A percentile compares a stretch with the other conserved stretches of the same genome.
These are phyloP conservation scores for Hanseniaspora meyeri DNA, from an alignment of 805 yeast genomes.

Conservation along the genomic window DNA sequence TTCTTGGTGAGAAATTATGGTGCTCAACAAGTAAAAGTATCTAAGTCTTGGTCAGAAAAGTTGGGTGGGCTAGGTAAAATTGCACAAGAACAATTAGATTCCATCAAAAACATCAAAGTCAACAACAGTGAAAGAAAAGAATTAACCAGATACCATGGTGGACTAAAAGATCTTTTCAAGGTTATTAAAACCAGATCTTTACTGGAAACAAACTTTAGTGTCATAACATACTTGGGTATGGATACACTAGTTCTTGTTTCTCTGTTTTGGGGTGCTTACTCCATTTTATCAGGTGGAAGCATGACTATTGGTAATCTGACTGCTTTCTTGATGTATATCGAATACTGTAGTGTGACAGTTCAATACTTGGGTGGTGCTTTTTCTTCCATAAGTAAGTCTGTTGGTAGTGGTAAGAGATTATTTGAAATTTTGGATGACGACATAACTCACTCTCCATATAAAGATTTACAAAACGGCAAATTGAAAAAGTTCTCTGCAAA, in stretches of 20 bases:
- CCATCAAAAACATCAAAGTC: conserved; percentile 78
- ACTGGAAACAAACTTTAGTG: conserved; percentile 63
- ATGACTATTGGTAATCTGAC: conserved; percentile 83
- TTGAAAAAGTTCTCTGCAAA: conserved; percentile 2
- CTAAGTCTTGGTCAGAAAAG: conserved; percentile 71
- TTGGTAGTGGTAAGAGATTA: conserved; percentile 87
- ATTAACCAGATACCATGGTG: conserved; percentile 59
- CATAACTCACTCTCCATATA: conserved; percentile 2
- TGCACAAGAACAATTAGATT: conserved; percentile 82
- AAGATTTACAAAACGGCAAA: conserved; percentile 1
- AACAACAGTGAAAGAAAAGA: conserved; percentile 82
- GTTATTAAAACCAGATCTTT: conserved; percentile 72
- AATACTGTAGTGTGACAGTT: conserved; percentile 84
- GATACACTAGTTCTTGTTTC: conserved; percentile 66
- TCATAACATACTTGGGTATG: conserved; percentile 74
- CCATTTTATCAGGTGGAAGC: conserved; percentile 59
- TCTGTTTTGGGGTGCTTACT: conserved; percentile 66
- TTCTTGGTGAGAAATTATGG: conserved; percentile 75
- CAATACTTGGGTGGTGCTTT: conserved; percentile 88
- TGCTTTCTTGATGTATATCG: conserved; percentile 87
- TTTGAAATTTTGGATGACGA: conserved; percentile 65
- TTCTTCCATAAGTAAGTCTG: conserved; percentile 93
- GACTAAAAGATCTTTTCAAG: conserved; percentile 51
- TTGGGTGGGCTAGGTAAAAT: conserved; percentile 79
- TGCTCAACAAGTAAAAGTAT: conserved; percentile 58